These are phyloP conservation scores for Pyrenopolyporus hunteri DNA, from an alignment of 495 filamentous ascomycete genomes.

Conservation along the genomic window DNA sequence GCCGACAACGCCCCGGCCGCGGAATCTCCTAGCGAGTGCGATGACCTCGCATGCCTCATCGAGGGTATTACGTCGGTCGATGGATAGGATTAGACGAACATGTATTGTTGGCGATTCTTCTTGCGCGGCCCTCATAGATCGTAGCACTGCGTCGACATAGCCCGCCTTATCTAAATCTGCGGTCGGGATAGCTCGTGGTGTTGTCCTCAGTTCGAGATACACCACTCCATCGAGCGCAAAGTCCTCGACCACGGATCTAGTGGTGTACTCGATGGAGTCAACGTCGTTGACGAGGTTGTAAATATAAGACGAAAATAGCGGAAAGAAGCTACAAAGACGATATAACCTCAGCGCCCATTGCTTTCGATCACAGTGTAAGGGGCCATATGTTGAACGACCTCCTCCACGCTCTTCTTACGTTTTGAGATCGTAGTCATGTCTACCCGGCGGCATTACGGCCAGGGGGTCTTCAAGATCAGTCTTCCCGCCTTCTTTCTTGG, in stretches of 20 bases:
- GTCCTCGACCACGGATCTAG: slow-evolving; percentile 69
- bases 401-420: slow-evolving; percentile 65
- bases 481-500: slow-evolving; percentile 57
- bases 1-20: slow-evolving; percentile 67
- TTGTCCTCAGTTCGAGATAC: slow-evolving; percentile 84
- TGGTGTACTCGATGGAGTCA: slow-evolving; percentile 64
- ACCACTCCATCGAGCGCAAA: slow-evolving; percentile 75
- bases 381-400: not conserved
- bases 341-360: not conserved
- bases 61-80: slow-evolving; percentile 69
- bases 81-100: slow-evolving; percentile 69
- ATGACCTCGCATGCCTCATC: slow-evolving; percentile 65
- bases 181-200: slow-evolving; percentile 66
- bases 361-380: too few relatives aligned
- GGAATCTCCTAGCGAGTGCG: slow-evolving; percentile 65
- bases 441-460: slow-evolving; percentile 68
- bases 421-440: slow-evolving; percentile 72
- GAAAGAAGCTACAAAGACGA: slow-evolving; percentile 65
- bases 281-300: slow-evolving; percentile 71
- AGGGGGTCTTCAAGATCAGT: slow-evolving; percentile 71
- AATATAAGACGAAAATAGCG: slow-evolving; percentile 77
- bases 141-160: slow-evolving; percentile 71
- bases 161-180: slow-evolving; percentile 61
- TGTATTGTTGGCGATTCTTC: slow-evolving; percentile 27
- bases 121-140: slow-evolving; percentile 59